Evolutionary conservation across 768 basidiomycete genomes (phyloP).

Genomic region (Gloeopeniophorella convolvens): DNA sequence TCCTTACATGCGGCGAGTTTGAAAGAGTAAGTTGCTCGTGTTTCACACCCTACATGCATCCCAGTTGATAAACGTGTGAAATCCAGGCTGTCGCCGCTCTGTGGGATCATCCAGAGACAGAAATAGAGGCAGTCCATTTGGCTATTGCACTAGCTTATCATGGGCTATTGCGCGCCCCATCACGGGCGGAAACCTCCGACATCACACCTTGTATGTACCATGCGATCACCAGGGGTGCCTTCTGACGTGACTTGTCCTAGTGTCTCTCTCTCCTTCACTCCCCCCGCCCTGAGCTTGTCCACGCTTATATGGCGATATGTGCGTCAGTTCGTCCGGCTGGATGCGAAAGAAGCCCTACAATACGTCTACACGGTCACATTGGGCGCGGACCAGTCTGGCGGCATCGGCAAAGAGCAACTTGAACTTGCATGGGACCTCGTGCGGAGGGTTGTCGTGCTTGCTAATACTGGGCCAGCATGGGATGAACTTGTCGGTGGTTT

Average conservation of each 20-base stretch:
- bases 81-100: constrained; percentile 81
- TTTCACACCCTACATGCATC: neutral
- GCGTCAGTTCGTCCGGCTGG: constrained; percentile 86
- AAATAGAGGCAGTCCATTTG: constrained; percentile 91
- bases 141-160: constrained; percentile 91
- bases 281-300: constrained; percentile 75
- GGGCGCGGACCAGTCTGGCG: constrained; percentile 60
- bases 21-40: constrained; percentile 57
- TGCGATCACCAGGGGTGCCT: neutral
- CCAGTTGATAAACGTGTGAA: neutral
- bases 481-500: constrained; percentile 94
- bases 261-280: constrained; percentile 59
- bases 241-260: constrained; percentile 32
- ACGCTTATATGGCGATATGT: constrained; percentile 91
- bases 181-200: constrained; percentile 76
- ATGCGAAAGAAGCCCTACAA: constrained; percentile 89
- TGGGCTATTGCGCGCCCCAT: constrained; percentile 80
- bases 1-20: constrained; percentile 91
- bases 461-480: constrained; percentile 78
- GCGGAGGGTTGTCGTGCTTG: constrained; percentile 69
- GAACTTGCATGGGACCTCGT: constrained; percentile 77
- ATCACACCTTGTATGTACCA: constrained; percentile 61
- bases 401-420: constrained; percentile 78
- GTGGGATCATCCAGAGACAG: constrained; percentile 80
- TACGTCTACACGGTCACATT: constrained; percentile 88